Evolutionary conservation across 768 basidiomycete species (phyloP).

Genomic region (Tylopilus rubrobrunneus): DNA sequence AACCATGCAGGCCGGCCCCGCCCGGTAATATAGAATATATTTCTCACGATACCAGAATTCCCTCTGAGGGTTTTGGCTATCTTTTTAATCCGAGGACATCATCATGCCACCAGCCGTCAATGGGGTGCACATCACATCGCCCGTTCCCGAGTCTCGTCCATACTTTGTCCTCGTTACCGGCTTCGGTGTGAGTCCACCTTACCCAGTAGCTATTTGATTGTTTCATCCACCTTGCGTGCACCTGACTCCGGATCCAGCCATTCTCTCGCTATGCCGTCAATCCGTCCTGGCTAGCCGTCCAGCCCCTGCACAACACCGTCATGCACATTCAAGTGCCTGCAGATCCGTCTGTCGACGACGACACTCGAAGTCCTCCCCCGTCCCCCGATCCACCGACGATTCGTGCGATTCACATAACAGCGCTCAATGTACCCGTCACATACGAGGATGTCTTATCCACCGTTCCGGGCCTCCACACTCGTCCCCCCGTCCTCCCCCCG

Average conservation of each 20-base stretch:
- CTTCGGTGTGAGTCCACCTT: slow-evolving; percentile 46
- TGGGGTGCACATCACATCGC: slow-evolving; percentile 9
- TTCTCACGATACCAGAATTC: slow-evolving; percentile 1
- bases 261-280: slow-evolving; percentile 54
- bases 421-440: slow-evolving; percentile 53
- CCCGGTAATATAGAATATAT: not conserved
- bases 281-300: slow-evolving; percentile 71
- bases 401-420: slow-evolving; percentile 56
- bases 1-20: slow-evolving; percentile 1
- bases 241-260: slow-evolving; percentile 40
- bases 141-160: slow-evolving; percentile 29
- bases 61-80: not conserved
- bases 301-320: slow-evolving; percentile 54
- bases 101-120: slow-evolving; percentile 34
- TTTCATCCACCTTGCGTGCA: slow-evolving; percentile 17
- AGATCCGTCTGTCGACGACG: slow-evolving; percentile 17
- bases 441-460: slow-evolving; percentile 54
- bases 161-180: slow-evolving; percentile 49
- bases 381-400: slow-evolving; percentile 7
- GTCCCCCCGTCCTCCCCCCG: slow-evolving; percentile 48
- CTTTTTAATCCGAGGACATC: not conserved
- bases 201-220: slow-evolving; percentile 18
- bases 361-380: slow-evolving; percentile 5
- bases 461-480: slow-evolving; percentile 57
- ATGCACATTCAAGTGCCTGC: slow-evolving; percentile 39